A percentile compares a stretch with the other conserved stretches of the same genome.
These are phyloP conservation scores for Piromyces sp. DNA, from an alignment of 192 early-diverging fungal genomes.

Conservation along the genomic window DNA sequence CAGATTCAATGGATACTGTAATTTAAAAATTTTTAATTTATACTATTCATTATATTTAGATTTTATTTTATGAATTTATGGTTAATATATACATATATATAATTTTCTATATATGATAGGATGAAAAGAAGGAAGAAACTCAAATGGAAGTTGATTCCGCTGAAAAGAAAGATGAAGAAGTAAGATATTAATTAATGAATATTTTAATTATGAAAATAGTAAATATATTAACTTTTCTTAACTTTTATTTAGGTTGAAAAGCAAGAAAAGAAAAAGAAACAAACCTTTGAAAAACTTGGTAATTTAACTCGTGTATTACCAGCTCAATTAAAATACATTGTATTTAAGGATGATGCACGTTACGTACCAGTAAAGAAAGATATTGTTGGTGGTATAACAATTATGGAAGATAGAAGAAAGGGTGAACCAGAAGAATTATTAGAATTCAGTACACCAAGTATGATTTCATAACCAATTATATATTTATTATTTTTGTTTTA, in stretches of 20 bases:
- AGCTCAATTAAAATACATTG: slow-evolving; percentile 67
- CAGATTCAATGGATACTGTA: slow-evolving; percentile 6
- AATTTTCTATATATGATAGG: slow-evolving; percentile 5
- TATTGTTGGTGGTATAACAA: slow-evolving; percentile 64
- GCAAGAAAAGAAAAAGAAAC: slow-evolving; percentile 58
- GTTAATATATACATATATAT: not conserved
- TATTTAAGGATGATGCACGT: slow-evolving; percentile 65
- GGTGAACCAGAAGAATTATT: slow-evolving; percentile 72
- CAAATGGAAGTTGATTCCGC: slow-evolving; percentile 17
- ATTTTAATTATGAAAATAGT: slow-evolving; percentile 13
- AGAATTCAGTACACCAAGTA: slow-evolving; percentile 20
- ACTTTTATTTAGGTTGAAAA: slow-evolving; percentile 12
- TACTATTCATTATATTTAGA: slow-evolving; percentile 14
- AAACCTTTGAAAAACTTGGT: slow-evolving; percentile 50
- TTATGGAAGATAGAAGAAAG: slow-evolving; percentile 60
- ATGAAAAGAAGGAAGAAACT: slow-evolving; percentile 25
- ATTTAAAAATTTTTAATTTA: slow-evolving; percentile 7
- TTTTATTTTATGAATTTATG: not conserved
- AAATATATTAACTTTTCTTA: slow-evolving; percentile 10
- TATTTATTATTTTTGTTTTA: not conserved
- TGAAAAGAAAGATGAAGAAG: slow-evolving; percentile 31
- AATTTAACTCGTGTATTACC: slow-evolving; percentile 83
- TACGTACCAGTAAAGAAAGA: slow-evolving; percentile 79
- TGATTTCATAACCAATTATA: not conserved
- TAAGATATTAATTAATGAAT: not conserved